phyloP scores from a whole-genome alignment of 805 yeast genomes.

The Hanseniaspora lindneri region DNA sequence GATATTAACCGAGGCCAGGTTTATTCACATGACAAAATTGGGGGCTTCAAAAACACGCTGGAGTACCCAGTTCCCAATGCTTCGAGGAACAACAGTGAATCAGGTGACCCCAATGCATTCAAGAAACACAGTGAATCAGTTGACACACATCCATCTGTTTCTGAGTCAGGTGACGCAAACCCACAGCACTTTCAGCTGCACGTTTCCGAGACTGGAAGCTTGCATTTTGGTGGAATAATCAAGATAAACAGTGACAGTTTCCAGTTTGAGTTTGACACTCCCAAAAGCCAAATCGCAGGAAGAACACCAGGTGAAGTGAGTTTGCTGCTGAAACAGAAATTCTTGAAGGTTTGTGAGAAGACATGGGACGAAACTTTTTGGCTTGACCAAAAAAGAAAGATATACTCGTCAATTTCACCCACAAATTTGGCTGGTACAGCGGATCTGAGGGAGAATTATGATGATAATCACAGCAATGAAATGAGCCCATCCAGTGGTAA shows the following conservation, averaged over 20 bases:
- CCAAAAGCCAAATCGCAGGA: background rate
- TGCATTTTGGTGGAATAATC: background rate
- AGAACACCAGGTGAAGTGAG: background rate
- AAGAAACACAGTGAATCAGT: too few relatives aligned
- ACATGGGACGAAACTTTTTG: constrained; percentile 15
- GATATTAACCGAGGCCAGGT: too few relatives aligned
- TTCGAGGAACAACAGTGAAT: too few relatives aligned
- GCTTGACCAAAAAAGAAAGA: constrained; percentile 10
- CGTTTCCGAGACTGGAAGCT: too few relatives aligned
- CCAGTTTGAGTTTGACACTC: constrained; percentile 10
- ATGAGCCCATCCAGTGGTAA: too few relatives aligned
- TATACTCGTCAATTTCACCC: background rate
- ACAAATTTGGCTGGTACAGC: background rate
- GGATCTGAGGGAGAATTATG: background rate
- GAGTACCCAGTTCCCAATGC: too few relatives aligned
- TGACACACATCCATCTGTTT: too few relatives aligned
- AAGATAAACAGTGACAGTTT: constrained; percentile 11
- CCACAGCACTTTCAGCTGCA: too few relatives aligned
- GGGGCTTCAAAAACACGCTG: too few relatives aligned
- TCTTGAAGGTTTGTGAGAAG: constrained; percentile 16
- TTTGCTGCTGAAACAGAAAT: constrained; percentile 11
- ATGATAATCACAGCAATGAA: background rate
- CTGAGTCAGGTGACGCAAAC: background rate
- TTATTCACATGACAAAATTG: too few relatives aligned
- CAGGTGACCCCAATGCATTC: too few relatives aligned